A percentile compares a stretch with the other conserved stretches of the same genome.
phyloP scores from a whole-genome alignment of 345 rosid species.

The Lumnitzera littorea region DNA sequence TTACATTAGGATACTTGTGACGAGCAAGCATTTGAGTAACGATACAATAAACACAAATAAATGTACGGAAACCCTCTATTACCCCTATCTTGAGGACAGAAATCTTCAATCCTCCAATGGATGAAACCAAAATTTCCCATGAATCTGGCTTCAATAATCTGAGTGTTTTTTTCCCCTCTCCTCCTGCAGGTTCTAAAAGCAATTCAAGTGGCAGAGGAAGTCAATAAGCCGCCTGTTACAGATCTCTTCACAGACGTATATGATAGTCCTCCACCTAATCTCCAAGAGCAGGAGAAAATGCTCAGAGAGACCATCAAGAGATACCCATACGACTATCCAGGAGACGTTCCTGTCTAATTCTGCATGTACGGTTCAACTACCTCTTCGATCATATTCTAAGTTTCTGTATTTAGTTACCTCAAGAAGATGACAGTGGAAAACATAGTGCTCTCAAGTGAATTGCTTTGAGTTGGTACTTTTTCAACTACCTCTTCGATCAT shows the following conservation, averaged over 20 bases:
- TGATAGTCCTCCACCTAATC: conserved; percentile 58
- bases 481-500: neutral
- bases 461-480: too few relatives aligned
- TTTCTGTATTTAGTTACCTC: too few relatives aligned
- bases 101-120: too few relatives aligned
- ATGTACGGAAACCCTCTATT: too few relatives aligned
- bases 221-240: conserved; percentile 56
- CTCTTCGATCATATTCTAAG: neutral
- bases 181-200: conserved; percentile 57
- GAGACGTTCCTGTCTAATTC: conserved; percentile 49
- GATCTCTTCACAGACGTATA: conserved; percentile 75
- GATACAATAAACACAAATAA: too few relatives aligned
- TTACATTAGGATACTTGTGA: too few relatives aligned
- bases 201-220: conserved; percentile 66
- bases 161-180: neutral
- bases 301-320: conserved; percentile 45
- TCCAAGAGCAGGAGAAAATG: conserved; percentile 52
- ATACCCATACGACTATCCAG: conserved; percentile 66
- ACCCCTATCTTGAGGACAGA: too few relatives aligned
- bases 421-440: too few relatives aligned
- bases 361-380: neutral
- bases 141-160: neutral
- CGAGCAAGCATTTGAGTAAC: too few relatives aligned
- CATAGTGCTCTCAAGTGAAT: too few relatives aligned
- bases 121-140: too few relatives aligned